Conservation (phyloP, 345 rosid species). For the Pelargonium nanum region DNA sequence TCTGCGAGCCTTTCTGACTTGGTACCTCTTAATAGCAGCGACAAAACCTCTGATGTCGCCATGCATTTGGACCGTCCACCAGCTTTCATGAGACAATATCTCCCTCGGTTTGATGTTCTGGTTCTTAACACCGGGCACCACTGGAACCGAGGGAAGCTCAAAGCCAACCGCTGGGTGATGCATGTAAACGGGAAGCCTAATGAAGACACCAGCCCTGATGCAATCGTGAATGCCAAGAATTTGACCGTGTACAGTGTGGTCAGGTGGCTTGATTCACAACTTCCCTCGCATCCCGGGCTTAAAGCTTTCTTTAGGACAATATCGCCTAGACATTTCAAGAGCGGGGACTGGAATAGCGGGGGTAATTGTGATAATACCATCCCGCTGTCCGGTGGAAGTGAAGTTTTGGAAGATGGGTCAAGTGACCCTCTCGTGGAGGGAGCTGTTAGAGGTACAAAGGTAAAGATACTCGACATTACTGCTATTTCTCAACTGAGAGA, state of each 20-base stretch:
- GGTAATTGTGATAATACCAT: conserved; percentile 60
- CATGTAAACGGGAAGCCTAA: conserved; percentile 42
- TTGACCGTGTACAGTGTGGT: conserved; percentile 39
- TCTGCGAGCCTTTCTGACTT: conserved; percentile 53
- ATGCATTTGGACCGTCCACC: conserved; percentile 79
- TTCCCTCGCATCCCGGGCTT: conserved; percentile 39
- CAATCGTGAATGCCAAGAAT: conserved; percentile 44
- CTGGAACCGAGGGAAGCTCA: conserved; percentile 68
- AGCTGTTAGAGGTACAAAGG: conserved; percentile 46
- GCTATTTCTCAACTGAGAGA: conserved; percentile 61
- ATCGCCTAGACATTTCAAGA: conserved; percentile 59
- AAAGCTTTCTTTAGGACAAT: conserved; percentile 63
- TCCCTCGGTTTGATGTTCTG: conserved; percentile 44
- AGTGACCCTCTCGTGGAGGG: conserved; percentile 39
- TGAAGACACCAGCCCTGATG: conserved; percentile 22
- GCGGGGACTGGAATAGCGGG: conserved; percentile 77
- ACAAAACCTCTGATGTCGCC: conserved; percentile 26
- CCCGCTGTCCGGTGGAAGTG: conserved; percentile 43
- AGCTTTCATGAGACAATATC: conserved; percentile 44
- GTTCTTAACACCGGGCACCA: conserved; percentile 77
- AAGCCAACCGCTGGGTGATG: conserved; percentile 61
- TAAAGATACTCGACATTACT: conserved; percentile 61
- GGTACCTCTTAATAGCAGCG: conserved; percentile 31
- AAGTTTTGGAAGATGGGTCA: conserved; percentile 38
- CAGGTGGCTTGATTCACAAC: conserved; percentile 57